Percentiles rank a stretch among this genome's conserved stretches.
phyloP scores from a whole-genome alignment of 306 rosid genomes.

The Acacia crassicarpa region DNA sequence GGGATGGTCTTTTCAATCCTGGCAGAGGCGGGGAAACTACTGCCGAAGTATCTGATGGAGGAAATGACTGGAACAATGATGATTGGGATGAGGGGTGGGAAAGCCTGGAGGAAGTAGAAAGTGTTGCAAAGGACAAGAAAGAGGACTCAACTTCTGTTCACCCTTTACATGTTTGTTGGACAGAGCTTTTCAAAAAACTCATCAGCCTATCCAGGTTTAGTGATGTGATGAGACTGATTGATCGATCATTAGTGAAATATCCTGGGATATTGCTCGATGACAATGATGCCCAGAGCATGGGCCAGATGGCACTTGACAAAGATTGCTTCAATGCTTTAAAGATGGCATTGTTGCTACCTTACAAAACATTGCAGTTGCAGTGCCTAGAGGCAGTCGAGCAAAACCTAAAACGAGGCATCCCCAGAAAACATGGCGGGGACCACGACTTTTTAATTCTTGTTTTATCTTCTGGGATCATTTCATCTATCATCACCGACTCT shows the following conservation, averaged over 20 bases:
- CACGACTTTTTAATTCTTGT: conserved; percentile 63
- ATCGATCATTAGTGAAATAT: conserved; percentile 57
- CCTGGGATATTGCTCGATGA: conserved; percentile 69
- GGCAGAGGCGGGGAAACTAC: conserved; percentile 49
- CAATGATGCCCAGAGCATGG: conserved; percentile 59
- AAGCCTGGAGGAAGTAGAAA: conserved; percentile 76
- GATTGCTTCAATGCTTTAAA: conserved; percentile 76
- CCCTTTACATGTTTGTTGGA: conserved; percentile 86
- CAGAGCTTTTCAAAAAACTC: conserved; percentile 67
- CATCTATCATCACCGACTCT: conserved; percentile 46
- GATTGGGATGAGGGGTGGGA: conserved; percentile 99
- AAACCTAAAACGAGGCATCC: conserved; percentile 61
- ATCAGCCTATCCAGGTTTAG: conserved; percentile 49
- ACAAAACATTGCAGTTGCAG: conserved; percentile 53
- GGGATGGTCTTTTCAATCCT: conserved; percentile 79
- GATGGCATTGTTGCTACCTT: conserved; percentile 69
- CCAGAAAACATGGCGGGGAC: conserved; percentile 48
- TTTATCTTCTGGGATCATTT: conserved; percentile 66
- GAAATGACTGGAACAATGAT: conserved; percentile 81
- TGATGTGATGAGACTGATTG: conserved; percentile 70
- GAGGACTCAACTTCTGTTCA: conserved; percentile 46
- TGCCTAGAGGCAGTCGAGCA: conserved; percentile 71
- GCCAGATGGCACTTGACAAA: conserved; percentile 44
- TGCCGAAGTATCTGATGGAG: conserved; percentile 55
- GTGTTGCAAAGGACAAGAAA: conserved; percentile 47